Base-by-base conservation (phyloP, 2,329 filamentous ascomycete species). In the Xylariaceae sp. region DNA sequence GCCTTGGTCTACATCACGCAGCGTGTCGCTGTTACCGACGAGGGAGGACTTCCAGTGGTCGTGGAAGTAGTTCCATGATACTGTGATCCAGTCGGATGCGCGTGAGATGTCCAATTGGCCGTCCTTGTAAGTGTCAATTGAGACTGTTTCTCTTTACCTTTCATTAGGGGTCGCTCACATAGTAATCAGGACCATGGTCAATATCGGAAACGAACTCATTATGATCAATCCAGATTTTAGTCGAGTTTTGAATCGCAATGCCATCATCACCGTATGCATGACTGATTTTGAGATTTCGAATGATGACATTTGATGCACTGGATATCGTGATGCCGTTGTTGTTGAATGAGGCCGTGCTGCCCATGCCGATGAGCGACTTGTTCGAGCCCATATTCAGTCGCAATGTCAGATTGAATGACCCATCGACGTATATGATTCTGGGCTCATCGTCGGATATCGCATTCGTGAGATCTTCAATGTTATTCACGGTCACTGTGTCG, bases 11-110 rank as follows among this genome's bases (percentile, higher is more conserved):
- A 76, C 56, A 17, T 13, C 23, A 10, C 56, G 59, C 23, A 56
- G 56, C 0, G 41, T 23, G 30, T 59, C 56, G 65, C 41, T 74
- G 68, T 77, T 78, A 6, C 77, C 77, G 2, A 79, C 66, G 0
- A 79, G 73, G 1, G 76, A 78, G 1, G 74, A 74, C 64, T 78
- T 80, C 74, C 56, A 61, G 23, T 61, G 59, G 18, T 61, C 59
- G 13, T 61, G 56, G 35, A 61, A 61, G 18, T 61, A 61, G 17
- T 61, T 61, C 59, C 56, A 61, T 13, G 59, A 61, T 30, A 61
- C 59, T 2, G 53, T 61, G 49, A 61, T 59, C 59, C 56, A 61
- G 49, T 61, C 59, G 1, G 59, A 61, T 3, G 59, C 59, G 15
- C 56, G 41, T n/a, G 58, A 53, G 15, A 61, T 61, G 35, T 61